Base-by-base conservation (phyloP, 805 yeast species). In the Candida dendrica region DNA sequence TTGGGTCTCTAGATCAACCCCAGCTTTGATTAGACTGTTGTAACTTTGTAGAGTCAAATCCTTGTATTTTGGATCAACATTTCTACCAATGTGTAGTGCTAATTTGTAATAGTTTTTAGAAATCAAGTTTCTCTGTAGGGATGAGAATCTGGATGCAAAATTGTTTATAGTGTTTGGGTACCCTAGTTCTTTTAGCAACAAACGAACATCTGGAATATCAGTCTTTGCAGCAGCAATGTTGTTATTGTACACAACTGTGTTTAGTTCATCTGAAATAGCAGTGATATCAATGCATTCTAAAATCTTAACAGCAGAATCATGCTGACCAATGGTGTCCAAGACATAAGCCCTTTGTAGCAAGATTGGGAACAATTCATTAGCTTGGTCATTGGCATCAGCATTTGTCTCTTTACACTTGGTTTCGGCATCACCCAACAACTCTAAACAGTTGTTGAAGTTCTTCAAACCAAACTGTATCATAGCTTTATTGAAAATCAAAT, bases 401-500 rank as follows among this genome's bases (percentile, higher is more conserved):
- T 66, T 63, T 36, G 66, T 75, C 10, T 50, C 52, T 18, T 63
- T 66, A 20, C 74, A 72, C 39, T 66, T 48, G 2, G 54, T 43
- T 22, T 68, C 58, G 1, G 89, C 82, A 33, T 55, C 48, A 15
- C 68, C 59, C 42, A 83, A 61, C 19, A 72, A 49, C 8, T 59
- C 55, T 22, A 78, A 53, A 2, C 84, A 64, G 20, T 56, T 49
- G 1, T 52, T 42, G 36, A 62, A 63, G 38, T 76, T 60, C 3
- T 68, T 69, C 30, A 63, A 65, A 9, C 75, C 68, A 30, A 79
- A 52, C 34, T 68, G 64, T 20, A 82, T 69, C 53, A 81, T 63
- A 0, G 90, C 74, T 31, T 79, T 75, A 60, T 84, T 84, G 61
- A 82, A 81, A 16, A 75, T 52, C 36, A 74, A 63, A 58, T 84